Evolutionary conservation across 1,284 basidiomycete species (phyloP).

Genomic region (Trametes pubescens): DNA sequence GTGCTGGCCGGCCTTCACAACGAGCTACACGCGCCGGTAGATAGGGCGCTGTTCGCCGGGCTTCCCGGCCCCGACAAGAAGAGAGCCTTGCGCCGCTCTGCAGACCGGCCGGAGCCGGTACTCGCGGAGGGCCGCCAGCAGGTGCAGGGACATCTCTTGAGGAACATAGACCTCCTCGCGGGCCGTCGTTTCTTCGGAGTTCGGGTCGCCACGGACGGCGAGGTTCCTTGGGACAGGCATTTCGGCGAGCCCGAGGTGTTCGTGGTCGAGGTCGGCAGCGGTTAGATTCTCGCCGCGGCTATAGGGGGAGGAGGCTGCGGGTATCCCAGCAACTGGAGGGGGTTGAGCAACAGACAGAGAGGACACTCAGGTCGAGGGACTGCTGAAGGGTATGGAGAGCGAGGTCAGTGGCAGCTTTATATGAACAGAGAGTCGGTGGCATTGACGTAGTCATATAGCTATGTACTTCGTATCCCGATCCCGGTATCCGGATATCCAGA

Average conservation of each 20-base stretch:
- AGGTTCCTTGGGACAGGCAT: constrained; percentile 18
- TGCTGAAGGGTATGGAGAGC: not conserved
- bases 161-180: constrained; percentile 31
- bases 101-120: not conserved
- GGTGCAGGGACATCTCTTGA: not conserved
- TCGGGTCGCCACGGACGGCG: constrained; percentile 11
- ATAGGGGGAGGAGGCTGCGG: not conserved
- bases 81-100: not conserved
- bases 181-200: constrained; percentile 28
- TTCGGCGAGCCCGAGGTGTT: constrained; percentile 15
- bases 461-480: not conserved
- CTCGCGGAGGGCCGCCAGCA: not conserved
- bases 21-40: not conserved
- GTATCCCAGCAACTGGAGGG: not conserved
- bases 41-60: not conserved
- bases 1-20: not conserved
- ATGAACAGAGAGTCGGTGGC: not conserved
- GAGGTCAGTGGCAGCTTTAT: not conserved
- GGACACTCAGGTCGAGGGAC: no score
- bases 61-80: not conserved
- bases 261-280: constrained; percentile 17
- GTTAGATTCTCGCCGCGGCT: not conserved
- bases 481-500: not conserved
- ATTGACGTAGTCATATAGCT: not conserved
- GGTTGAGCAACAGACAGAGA: not conserved